phyloP scores from a whole-genome alignment of 352 stramenopile genomes.

The Pythium dissotocum region DNA sequence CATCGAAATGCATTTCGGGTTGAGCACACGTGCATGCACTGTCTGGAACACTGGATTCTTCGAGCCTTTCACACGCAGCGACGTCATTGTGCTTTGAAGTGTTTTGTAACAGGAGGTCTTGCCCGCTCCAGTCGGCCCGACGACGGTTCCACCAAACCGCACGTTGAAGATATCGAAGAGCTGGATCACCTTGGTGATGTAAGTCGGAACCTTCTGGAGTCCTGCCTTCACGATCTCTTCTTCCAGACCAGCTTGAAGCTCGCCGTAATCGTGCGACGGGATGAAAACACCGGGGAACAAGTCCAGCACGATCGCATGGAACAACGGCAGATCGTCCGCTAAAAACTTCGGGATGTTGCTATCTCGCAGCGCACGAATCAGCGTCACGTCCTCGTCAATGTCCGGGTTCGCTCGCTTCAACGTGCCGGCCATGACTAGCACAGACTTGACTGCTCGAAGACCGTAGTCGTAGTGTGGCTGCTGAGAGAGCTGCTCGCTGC shows the following conservation, averaged over 20 bases:
- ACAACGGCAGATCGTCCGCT: constrained; percentile 83
- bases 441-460: constrained; percentile 80
- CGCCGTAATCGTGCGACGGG: constrained; percentile 61
- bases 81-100: constrained; percentile 68
- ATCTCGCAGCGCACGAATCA: constrained; percentile 76
- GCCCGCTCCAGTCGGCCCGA: constrained; percentile 63
- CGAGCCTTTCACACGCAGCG: constrained; percentile 38
- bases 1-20: constrained; percentile 61
- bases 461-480: constrained; percentile 92
- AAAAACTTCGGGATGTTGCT: constrained; percentile 92
- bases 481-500: constrained; percentile 87
- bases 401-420: constrained; percentile 61
- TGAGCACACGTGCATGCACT: constrained; percentile 52
- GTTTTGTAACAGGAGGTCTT: constrained; percentile 77
- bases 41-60: constrained; percentile 61
- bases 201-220: constrained; percentile 47
- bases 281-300: constrained; percentile 79
- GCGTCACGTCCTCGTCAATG: constrained; percentile 75
- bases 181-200: constrained; percentile 89
- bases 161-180: constrained; percentile 90
- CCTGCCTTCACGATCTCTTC: constrained; percentile 38
- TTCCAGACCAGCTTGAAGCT: constrained; percentile 46
- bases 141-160: constrained; percentile 76
- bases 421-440: constrained; percentile 81
- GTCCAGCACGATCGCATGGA: constrained; percentile 81